Conservation (phyloP, 148 eudicot genomes). For the Drosera capensis region DNA sequence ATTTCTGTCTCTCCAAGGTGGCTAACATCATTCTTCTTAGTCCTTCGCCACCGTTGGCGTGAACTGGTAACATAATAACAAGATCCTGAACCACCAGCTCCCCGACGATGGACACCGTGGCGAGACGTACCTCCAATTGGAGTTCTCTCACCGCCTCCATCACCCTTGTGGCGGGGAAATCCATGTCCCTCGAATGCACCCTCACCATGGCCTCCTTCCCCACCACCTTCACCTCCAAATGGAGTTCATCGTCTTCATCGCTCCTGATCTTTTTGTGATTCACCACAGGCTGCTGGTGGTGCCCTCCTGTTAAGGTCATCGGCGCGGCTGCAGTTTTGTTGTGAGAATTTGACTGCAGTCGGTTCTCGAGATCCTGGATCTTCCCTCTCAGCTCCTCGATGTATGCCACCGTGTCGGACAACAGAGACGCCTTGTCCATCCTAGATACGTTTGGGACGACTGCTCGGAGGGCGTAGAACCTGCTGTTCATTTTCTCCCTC, state of each 20-base stretch:
- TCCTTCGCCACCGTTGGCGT: conserved; percentile 14
- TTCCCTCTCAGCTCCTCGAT: conserved; percentile 45
- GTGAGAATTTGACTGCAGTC: conserved; percentile 4
- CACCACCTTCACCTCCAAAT: conserved; percentile 44
- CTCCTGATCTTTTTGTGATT: conserved; percentile 6
- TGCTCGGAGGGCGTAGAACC: conserved; percentile 74
- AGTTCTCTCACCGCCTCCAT: conserved; percentile 57
- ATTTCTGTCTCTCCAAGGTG: too few relatives aligned
- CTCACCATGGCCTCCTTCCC: conserved; percentile 56
- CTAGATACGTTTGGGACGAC: conserved; percentile 76
- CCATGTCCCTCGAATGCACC: conserved; percentile 42
- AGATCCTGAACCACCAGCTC: conserved; percentile 72
- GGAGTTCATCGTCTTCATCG: not conserved
- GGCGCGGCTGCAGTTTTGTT: not conserved
- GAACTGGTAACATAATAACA: conserved; percentile 29
- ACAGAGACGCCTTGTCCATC: conserved; percentile 88
- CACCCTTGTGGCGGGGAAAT: conserved; percentile 44
- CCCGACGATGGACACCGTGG: conserved; percentile 45
- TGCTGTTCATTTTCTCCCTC: conserved; percentile 75
- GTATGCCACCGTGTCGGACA: conserved; percentile 66
- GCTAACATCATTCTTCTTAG: too few relatives aligned
- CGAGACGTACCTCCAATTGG: conserved; percentile 49
- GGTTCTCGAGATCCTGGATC: conserved; percentile 24
- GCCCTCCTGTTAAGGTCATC: too few relatives aligned
- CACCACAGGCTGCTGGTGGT: conserved; percentile 6